Percentiles rank a stretch among this genome's conserved stretches.
These are phyloP conservation scores for Pleurostoma richardsiae DNA, from an alignment of 2,329 filamentous ascomycete genomes.

Conservation along the genomic window DNA sequence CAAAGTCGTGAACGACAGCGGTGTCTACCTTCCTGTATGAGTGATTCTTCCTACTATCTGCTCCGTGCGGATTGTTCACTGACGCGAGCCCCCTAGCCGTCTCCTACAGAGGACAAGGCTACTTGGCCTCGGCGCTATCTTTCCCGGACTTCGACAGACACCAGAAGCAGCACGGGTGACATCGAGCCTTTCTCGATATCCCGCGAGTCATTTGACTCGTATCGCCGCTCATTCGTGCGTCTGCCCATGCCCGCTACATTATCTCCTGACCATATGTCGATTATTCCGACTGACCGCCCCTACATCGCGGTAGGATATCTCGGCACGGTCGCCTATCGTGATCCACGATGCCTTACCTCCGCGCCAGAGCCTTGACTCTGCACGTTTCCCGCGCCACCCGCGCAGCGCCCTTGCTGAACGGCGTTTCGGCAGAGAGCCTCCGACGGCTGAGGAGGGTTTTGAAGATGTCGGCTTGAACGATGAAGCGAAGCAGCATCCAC, in stretches of 20 bases:
- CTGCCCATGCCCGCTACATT: neutral
- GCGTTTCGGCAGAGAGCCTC: constrained; percentile 52
- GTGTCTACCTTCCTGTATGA: constrained; percentile 83
- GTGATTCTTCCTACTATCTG: neutral
- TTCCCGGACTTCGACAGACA: constrained; percentile 50
- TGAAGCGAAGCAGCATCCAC: constrained; percentile 54
- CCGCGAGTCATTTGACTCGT: constrained; percentile 94
- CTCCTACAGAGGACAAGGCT: constrained; percentile 67
- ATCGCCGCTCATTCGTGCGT: constrained; percentile 88
- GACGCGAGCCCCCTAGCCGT: constrained; percentile 54
- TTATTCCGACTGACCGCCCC: too few relatives aligned
- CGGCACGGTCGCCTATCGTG: constrained; percentile 73
- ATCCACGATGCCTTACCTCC: constrained; percentile 49
- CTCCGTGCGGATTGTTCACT: neutral
- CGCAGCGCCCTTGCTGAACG: constrained; percentile 55
- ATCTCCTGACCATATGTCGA: neutral
- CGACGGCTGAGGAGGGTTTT: constrained; percentile 75
- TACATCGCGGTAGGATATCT: constrained; percentile 67
- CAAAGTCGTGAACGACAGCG: constrained; percentile 90
- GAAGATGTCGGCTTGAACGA: constrained; percentile 88
- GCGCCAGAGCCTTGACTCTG: constrained; percentile 77
- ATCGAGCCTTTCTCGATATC: constrained; percentile 95
- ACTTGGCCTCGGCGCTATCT: constrained; percentile 64
- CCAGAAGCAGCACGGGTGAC: constrained; percentile 60
- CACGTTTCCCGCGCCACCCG: constrained; percentile 56